Evolutionary conservation across 1,284 basidiomycete species (phyloP), one percentile per base, ranked within the genome.

Genomic region (Grifola frondosa): DNA sequence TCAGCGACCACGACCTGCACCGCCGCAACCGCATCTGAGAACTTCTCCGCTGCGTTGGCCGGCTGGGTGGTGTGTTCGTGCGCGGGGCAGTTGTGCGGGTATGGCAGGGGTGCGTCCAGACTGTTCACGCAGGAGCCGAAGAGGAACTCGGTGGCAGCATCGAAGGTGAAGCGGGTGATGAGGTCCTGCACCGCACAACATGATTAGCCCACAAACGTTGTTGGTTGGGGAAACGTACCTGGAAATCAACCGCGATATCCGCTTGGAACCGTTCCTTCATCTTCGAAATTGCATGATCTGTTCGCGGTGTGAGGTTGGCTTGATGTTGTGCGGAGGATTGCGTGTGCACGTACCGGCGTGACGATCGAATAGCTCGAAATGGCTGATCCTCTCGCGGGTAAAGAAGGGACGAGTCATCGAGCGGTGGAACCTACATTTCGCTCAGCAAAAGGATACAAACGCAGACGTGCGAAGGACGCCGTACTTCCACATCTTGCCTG

Each of bases 11-110:
- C 46, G 5, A 49, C 30, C 50, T 74, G 71, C 1, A 67, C 72
- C 16, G 59, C 52, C 7, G 57, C 56, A 37, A 77, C 73, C 0
- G 74, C 68, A 4, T 57, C 46, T 2, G 68, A 63, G 52, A 77
- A 77, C 11, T 50, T 58, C 32, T 64, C 49, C 2, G 62, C 50
- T 11, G 31, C 44, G 20, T 48, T 42, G 8, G 20, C 24, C 32
- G 23, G 4, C 13, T 49, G 39, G 19, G 32, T 15, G 3, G 22
- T n/a, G 24, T 33, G 32, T 21, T 19, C 20, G 5, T 24, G n/a
- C 16, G 6, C 6, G 16, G 45, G 29, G 16, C 47, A 40, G 33
- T 47, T 44, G 39, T 53, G 40, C 2, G 65, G 59, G 37, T 60
- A 62, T 9, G 65, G 66, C 0, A 66, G 49, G 4, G 42, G 30